Evolutionary conservation across 106 monocot genomes (phyloP).

Genomic region (Hemerocallis citrina): DNA sequence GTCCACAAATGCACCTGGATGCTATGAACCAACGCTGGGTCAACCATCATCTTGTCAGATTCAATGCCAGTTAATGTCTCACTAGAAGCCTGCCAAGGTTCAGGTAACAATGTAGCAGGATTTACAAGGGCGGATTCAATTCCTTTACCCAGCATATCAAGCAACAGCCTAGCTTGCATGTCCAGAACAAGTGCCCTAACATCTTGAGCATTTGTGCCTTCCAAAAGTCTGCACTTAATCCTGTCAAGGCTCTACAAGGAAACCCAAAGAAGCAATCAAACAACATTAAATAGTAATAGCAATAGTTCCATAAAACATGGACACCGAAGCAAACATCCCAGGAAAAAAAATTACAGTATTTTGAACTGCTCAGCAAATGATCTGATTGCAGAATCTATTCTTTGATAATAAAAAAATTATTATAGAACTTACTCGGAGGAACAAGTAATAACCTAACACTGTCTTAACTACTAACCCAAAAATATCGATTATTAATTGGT

Average conservation of each 20-base stretch:
- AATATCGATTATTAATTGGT: neutral
- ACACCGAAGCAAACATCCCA: neutral
- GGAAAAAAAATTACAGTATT: too few relatives aligned
- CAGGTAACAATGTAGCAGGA: slow-evolving; percentile 73
- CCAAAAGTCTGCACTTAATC: slow-evolving; percentile 94
- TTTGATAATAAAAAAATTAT: neutral
- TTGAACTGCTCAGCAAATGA: too few relatives aligned
- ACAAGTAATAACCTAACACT: too few relatives aligned
- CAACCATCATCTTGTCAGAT: slow-evolving; percentile 90
- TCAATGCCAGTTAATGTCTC: slow-evolving; percentile 83
- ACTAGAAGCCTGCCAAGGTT: slow-evolving; percentile 92
- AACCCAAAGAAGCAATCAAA: neutral
- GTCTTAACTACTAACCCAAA: too few relatives aligned
- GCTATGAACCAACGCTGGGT: slow-evolving; percentile 63
- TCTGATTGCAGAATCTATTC: too few relatives aligned
- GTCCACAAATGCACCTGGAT: slow-evolving; percentile 52
- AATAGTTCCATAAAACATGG: neutral
- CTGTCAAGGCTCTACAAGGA: slow-evolving; percentile 82
- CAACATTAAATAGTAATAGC: neutral
- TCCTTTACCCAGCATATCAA: slow-evolving; percentile 98
- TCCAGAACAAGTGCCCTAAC: slow-evolving; percentile 96
- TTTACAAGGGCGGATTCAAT: slow-evolving; percentile 92
- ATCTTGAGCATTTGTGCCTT: slow-evolving; percentile 99
- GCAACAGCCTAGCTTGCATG: slow-evolving; percentile 94
- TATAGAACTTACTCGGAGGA: too few relatives aligned